phyloP scores from a whole-genome alignment of 2,329 filamentous ascomycete species.

The Cryoendolithus antarcticus region DNA sequence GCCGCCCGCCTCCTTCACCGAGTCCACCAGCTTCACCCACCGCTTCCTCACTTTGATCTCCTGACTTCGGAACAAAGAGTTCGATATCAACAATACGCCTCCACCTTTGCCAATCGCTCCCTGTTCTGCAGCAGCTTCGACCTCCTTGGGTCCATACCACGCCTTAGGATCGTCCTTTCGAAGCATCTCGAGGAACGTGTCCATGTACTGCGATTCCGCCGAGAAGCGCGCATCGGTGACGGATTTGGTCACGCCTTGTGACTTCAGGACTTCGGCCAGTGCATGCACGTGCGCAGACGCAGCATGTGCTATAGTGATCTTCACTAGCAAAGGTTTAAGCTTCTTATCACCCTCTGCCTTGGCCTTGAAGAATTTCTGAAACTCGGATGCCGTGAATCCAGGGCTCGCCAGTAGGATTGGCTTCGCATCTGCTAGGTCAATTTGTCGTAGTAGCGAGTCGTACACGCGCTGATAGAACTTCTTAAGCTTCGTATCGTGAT shows the following conservation, averaged over 20 bases:
- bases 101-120: constrained; percentile 82
- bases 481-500: constrained; percentile 45
- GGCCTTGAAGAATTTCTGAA: constrained; percentile 59
- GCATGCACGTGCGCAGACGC: constrained; percentile 79
- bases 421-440: constrained; percentile 59
- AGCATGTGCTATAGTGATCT: constrained; percentile 64
- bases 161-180: constrained; percentile 76
- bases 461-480: constrained; percentile 70
- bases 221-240: constrained; percentile 82
- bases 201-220: constrained; percentile 71
- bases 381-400: constrained; percentile 72
- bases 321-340: constrained; percentile 49
- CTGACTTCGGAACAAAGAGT: constrained; percentile 73
- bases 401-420: constrained; percentile 79
- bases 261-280: constrained; percentile 75
- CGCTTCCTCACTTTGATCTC: constrained; percentile 63
- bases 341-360: constrained; percentile 60
- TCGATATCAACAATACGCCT: constrained; percentile 74
- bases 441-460: constrained; percentile 60
- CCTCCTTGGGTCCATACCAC: constrained; percentile 78
- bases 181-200: constrained; percentile 66
- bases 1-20: constrained; percentile 70
- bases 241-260: constrained; percentile 61
- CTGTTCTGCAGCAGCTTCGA: constrained; percentile 69
- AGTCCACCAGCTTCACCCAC: constrained; percentile 78